Conservation (phyloP, 495 filamentous ascomycete species). For the Thermochaetoides thermophila region DNA sequence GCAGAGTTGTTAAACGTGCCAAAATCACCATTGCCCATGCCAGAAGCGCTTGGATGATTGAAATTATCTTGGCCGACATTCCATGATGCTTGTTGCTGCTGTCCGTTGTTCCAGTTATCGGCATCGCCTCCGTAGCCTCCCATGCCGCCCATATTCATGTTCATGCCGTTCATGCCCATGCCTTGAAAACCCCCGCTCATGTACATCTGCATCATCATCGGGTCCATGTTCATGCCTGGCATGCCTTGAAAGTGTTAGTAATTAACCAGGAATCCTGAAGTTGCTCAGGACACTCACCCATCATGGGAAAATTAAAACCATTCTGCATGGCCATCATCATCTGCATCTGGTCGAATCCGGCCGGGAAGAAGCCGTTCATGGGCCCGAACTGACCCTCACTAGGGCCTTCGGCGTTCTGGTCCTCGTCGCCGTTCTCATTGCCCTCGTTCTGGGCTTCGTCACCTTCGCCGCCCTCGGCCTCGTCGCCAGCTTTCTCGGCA, state of each 20-base stretch:
- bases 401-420: slow-evolving; percentile 18
- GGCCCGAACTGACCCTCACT: slow-evolving; percentile 32
- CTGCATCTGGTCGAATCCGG: slow-evolving; percentile 57
- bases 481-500: background rate
- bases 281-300: slow-evolving; percentile 48
- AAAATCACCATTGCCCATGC: slow-evolving; percentile 68
- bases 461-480: slow-evolving; percentile 3
- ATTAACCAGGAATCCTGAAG: background rate
- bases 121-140: slow-evolving; percentile 53
- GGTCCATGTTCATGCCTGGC: slow-evolving; percentile 74
- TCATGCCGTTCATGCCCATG: slow-evolving; percentile 90
- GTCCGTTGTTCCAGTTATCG: slow-evolving; percentile 45
- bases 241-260: slow-evolving; percentile 39
- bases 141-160: slow-evolving; percentile 78
- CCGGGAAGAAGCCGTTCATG: slow-evolving; percentile 40
- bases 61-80: slow-evolving; percentile 60
- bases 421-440: slow-evolving; percentile 19
- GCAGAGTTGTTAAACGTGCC: slow-evolving; percentile 62
- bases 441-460: slow-evolving; percentile 18
- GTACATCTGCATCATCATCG: slow-evolving; percentile 85
- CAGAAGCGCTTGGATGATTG: slow-evolving; percentile 56
- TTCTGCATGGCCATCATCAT: slow-evolving; percentile 61
- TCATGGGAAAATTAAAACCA: slow-evolving; percentile 58
- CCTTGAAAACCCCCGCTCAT: slow-evolving; percentile 60
- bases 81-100: slow-evolving; percentile 42